Percentiles rank a stretch among this genome's conserved stretches.
Conservation (phyloP, 306 rosid species). For the Fragaria vesca region DNA sequence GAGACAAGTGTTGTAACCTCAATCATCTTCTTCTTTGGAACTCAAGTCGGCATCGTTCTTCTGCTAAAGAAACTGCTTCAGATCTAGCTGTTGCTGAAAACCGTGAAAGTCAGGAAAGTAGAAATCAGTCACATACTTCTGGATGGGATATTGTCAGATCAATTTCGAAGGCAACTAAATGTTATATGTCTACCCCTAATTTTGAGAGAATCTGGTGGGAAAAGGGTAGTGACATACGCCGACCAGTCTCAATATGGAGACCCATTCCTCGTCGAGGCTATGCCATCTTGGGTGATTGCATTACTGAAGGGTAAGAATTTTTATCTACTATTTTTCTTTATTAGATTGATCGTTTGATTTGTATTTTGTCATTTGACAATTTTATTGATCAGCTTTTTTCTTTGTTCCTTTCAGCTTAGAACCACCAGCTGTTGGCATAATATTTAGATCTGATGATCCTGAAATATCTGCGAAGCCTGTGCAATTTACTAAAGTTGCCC, state of each 20-base stretch:
- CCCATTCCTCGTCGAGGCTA: slow-evolving; percentile 76
- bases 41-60: slow-evolving; percentile 46
- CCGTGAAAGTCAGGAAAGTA: slow-evolving; percentile 46
- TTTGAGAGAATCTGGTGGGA: slow-evolving; percentile 99
- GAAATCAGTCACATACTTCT: slow-evolving; percentile 53
- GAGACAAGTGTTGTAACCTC: slow-evolving; percentile 54
- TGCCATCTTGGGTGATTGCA: slow-evolving; percentile 86
- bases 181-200: slow-evolving; percentile 76
- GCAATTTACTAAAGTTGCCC: slow-evolving; percentile 93
- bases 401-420: slow-evolving; percentile 68
- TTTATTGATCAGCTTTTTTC: slow-evolving; percentile 17
- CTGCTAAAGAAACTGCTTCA: slow-evolving; percentile 45
- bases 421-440: slow-evolving; percentile 89
- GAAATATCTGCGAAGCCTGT: slow-evolving; percentile 85
- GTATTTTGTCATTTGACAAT: slow-evolving; percentile 15
- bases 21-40: slow-evolving; percentile 87
- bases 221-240: slow-evolving; percentile 79
- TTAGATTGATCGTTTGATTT: slow-evolving; percentile 7
- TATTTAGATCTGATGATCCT: slow-evolving; percentile 77
- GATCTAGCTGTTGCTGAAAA: slow-evolving; percentile 42
- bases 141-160: slow-evolving; percentile 84
- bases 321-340: slow-evolving; percentile 12
- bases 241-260: slow-evolving; percentile 91
- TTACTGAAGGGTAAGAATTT: slow-evolving; percentile 86
- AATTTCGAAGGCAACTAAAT: slow-evolving; percentile 68